Percentiles rank a stretch among this genome's conserved stretches.
Evolutionary conservation across 2,329 filamentous ascomycete genomes (phyloP).

Genomic region (Fusarium dimerum): DNA sequence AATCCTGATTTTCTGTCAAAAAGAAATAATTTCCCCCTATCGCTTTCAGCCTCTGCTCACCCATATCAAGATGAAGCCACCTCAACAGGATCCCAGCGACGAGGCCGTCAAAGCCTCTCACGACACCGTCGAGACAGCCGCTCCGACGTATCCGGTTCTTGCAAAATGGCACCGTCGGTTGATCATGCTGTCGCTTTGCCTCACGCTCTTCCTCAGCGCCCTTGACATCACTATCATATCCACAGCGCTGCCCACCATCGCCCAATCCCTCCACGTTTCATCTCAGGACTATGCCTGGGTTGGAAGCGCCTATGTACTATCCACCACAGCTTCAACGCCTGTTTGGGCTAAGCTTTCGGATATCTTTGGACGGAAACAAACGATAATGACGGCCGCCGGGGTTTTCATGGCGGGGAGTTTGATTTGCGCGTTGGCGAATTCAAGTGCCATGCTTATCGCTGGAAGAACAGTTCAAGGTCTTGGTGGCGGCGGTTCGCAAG

Average conservation of each 20-base stretch:
- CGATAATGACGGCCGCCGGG: constrained; percentile 40
- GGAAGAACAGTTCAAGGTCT: constrained; percentile 34
- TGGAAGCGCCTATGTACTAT: constrained; percentile 25
- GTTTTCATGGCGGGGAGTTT: constrained; percentile 55
- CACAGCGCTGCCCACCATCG: constrained; percentile 31
- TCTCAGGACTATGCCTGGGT: constrained; percentile 31
- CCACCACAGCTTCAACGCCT: constrained; percentile 24
- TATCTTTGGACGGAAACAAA: constrained; percentile 51
- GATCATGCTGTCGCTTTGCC: constrained; percentile 26
- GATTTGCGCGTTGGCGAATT: constrained; percentile 49
- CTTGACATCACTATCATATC: constrained; percentile 31
- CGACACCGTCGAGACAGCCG: no score
- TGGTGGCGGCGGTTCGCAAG: constrained; percentile 22
- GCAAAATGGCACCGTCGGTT: constrained; percentile 20
- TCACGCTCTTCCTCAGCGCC: constrained; percentile 27
- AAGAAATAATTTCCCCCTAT: no score
- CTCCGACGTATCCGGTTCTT: no score
- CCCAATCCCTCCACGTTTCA: constrained; percentile 18
- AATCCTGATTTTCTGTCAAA: no score
- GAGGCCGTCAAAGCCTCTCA: no score
- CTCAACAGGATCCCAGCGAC: no score
- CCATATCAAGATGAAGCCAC: no score
- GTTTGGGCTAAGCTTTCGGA: constrained; percentile 49
- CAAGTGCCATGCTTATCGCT: constrained; percentile 49
- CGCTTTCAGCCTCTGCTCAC: no score